Conservation (phyloP, 2,329 filamentous ascomycete species). For the Elsinoe ampelina region DNA sequence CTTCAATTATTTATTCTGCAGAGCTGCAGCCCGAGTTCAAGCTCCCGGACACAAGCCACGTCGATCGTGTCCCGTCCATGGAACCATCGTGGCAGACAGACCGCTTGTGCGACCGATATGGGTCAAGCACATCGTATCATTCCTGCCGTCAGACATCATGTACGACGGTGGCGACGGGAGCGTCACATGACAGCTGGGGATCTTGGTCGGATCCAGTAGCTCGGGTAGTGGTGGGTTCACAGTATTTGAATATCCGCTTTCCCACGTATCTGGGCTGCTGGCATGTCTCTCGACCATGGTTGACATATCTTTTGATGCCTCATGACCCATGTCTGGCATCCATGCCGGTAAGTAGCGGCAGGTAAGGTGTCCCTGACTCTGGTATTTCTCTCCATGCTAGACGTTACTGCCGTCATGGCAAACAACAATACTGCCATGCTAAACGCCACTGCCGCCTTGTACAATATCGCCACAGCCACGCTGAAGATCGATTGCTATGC, state of each 20-base stretch:
- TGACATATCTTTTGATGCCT: neutral
- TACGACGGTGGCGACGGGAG: neutral
- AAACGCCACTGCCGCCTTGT: too few relatives aligned
- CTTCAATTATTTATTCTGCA: too few relatives aligned
- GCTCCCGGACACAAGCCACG: conserved; percentile 10
- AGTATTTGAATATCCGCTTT: neutral
- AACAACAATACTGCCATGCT: too few relatives aligned
- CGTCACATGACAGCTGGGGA: neutral
- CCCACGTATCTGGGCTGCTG: neutral
- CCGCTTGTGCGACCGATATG: conserved; percentile 4
- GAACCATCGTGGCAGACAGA: conserved; percentile 1
- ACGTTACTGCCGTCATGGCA: too few relatives aligned
- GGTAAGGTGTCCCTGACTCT: neutral
- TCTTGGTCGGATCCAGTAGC: neutral
- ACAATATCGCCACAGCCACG: too few relatives aligned
- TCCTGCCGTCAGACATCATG: neutral
- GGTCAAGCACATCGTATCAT: neutral
- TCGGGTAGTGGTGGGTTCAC: neutral
- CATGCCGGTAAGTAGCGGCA: neutral
- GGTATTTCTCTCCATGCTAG: too few relatives aligned
- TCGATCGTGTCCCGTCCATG: conserved; percentile 3
- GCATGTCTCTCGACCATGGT: neutral
- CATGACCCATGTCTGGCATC: neutral
- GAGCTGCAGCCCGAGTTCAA: too few relatives aligned
- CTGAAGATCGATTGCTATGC: too few relatives aligned